Base-by-base conservation (phyloP, 345 rosid genomes). In the Populus alba region DNA sequence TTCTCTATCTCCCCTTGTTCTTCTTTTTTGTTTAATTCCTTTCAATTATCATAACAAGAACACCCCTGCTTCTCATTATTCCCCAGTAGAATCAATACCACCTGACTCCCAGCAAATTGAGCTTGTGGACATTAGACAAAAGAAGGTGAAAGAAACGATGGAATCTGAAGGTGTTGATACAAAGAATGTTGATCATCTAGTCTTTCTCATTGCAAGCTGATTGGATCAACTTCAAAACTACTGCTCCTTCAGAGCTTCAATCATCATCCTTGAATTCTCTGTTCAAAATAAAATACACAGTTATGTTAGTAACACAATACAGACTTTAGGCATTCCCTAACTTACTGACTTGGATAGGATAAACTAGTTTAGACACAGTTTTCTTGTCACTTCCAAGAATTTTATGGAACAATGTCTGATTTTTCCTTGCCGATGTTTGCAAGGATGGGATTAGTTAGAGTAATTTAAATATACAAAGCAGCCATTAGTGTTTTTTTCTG, bases 211-310 rank as follows among this genome's bases (percentile, higher is more conserved):
- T 47, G 12, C 8, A 45, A 76, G 53, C 4, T 35, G 8, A 66
- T 65, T 43, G 10, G 72, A 43, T 11, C 12, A 0, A 74, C 15
- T 77, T 61, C 83, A 78, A 81, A 74, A 79, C 7, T 77, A 63
- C 41, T 69, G 77, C 78, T 16, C n/a, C 68, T 27, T 62, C 23
- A 77, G 72, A 37, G 43, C 49, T 78, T 85, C 86, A 90, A 81
- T 91, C 95, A 49, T 90, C 93, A 77, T 90, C 95, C 74, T 72
- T 70, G 80, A 76, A 76, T 62, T 79, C 82, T 45, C 70, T 79
- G 82, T n/a, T 61, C 45, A 6, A 23, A 74, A 55, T 23, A 17
- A 79, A 59, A 49, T 49, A 63, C 38, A 39, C 4, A 12, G 37
- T 47, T 51, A 12, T 25, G 25, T 78, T n/a, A 71, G 47, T 22